Conservation (phyloP, 2,329 filamentous ascomycete genomes). For the Pseudogymnoascus sp. region DNA sequence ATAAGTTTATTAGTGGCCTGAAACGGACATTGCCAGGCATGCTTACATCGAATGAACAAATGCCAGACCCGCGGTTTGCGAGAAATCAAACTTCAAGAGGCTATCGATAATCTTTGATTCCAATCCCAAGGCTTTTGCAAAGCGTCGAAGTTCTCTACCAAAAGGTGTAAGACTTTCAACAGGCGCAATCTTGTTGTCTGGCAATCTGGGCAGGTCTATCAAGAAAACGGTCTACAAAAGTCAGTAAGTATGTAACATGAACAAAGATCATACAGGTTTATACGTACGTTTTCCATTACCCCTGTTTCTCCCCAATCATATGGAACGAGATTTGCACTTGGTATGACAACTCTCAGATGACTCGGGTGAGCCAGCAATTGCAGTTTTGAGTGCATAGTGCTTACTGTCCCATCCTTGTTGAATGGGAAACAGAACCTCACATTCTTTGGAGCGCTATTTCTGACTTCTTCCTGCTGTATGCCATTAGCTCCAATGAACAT, state of each 20-base stretch:
- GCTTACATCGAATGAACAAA: slow-evolving; percentile 81
- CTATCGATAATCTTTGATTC: slow-evolving; percentile 58
- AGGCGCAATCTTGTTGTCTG: slow-evolving; percentile 18
- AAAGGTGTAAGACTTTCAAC: slow-evolving; percentile 44
- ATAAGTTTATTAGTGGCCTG: slow-evolving; percentile 6
- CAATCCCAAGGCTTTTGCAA: slow-evolving; percentile 59
- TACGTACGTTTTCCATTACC: slow-evolving; percentile 71
- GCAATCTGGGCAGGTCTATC: slow-evolving; percentile 71
- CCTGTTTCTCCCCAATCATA: slow-evolving; percentile 81
- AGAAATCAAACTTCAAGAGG: slow-evolving; percentile 74
- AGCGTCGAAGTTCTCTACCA: slow-evolving; percentile 61
- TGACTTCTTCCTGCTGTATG: slow-evolving; percentile 43
- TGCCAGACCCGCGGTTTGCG: slow-evolving; percentile 58
- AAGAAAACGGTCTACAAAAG: slow-evolving; percentile 63
- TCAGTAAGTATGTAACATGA: slow-evolving; percentile 12
- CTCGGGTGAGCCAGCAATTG: slow-evolving; percentile 74
- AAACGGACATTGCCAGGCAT: background rate
- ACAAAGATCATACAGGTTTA: slow-evolving; percentile 1
- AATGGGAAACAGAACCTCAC: slow-evolving; percentile 72
- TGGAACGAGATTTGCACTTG: slow-evolving; percentile 75
- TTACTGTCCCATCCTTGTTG: slow-evolving; percentile 59
- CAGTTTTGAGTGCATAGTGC: slow-evolving; percentile 88
- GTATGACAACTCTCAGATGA: slow-evolving; percentile 73
- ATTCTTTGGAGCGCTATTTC: slow-evolving; percentile 41
- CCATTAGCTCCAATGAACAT: slow-evolving; percentile 12